A percentile compares a stretch with the other conserved stretches of the same genome.
These are phyloP conservation scores for Blastobotrys apis DNA, from an alignment of 1,139 yeast genomes.

Conservation along the genomic window DNA sequence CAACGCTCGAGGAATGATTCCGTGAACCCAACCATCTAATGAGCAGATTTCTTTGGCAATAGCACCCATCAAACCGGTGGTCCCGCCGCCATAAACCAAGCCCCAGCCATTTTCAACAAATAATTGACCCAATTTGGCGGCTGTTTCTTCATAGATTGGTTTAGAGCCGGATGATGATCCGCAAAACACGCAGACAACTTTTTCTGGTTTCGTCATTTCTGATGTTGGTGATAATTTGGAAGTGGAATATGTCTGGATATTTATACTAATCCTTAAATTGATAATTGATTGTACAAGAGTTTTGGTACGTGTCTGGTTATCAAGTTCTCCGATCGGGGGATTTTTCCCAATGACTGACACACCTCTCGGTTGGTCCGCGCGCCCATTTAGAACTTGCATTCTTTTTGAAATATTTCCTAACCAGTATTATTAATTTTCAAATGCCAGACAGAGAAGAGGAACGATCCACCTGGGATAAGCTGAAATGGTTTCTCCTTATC, in stretches of 20 bases:
- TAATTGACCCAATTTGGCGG: conserved; percentile 54
- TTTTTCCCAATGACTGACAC: too few species aligned
- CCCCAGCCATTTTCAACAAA: conserved; percentile 65
- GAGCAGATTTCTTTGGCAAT: conserved; percentile 70
- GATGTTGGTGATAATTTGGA: too few species aligned
- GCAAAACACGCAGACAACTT: conserved; percentile 75
- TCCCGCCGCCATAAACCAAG: conserved; percentile 87
- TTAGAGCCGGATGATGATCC: conserved; percentile 74
- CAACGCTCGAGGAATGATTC: conserved; percentile 80
- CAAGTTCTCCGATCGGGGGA: too few species aligned
- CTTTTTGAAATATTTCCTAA: too few species aligned
- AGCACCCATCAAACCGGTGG: conserved; percentile 74
- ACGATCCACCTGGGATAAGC: conserved; percentile 3
- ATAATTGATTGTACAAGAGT: too few species aligned
- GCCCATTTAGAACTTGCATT: too few species aligned
- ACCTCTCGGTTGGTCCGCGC: too few species aligned
- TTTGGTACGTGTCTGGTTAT: too few species aligned
- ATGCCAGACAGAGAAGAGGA: not conserved
- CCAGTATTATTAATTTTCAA: too few species aligned
- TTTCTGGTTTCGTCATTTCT: conserved; percentile 21
- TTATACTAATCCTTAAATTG: too few species aligned
- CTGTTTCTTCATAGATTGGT: conserved; percentile 48
- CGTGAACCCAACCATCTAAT: conserved; percentile 72
- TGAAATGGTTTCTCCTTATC: conserved; percentile 7
- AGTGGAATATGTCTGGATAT: too few species aligned